Evolutionary conservation across 768 basidiomycete species (phyloP).

Genomic region (Suillus tomentosus): DNA sequence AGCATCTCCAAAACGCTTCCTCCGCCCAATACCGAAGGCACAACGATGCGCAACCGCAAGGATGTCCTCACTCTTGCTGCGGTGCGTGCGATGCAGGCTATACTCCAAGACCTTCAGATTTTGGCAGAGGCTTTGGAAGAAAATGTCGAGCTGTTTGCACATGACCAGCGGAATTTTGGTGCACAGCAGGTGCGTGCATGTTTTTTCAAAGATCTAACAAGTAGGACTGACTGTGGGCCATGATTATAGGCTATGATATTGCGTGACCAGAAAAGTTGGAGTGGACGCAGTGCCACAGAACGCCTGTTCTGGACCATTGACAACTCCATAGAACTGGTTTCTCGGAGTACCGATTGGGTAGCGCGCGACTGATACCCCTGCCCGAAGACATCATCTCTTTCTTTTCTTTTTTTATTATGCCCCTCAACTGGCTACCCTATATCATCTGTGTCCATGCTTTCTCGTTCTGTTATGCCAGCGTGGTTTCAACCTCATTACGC

Average conservation of each 20-base stretch:
- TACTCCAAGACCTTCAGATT: constrained; percentile 85
- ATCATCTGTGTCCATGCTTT: constrained; percentile 17
- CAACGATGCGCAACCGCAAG: constrained; percentile 68
- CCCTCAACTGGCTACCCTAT: constrained; percentile 8
- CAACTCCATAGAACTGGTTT: constrained; percentile 83
- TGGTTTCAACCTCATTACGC: constrained; percentile 9
- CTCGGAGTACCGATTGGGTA: constrained; percentile 86
- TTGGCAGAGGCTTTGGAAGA: constrained; percentile 88
- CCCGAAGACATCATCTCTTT: neutral
- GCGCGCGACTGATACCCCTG: constrained; percentile 54
- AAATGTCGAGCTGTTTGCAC: constrained; percentile 88
- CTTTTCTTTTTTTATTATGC: constrained; percentile 3
- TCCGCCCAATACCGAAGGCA: constrained; percentile 48
- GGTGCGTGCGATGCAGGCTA: constrained; percentile 80
- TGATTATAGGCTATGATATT: constrained; percentile 85
- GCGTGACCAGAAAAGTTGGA: constrained; percentile 96
- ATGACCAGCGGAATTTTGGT: constrained; percentile 93
- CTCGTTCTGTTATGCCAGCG: constrained; percentile 13
- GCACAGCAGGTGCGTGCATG: constrained; percentile 81
- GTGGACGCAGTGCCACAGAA: constrained; percentile 86
- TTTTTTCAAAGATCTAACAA: neutral
- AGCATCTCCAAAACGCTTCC: constrained; percentile 76
- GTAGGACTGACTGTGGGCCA: constrained; percentile 10
- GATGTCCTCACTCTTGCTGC: constrained; percentile 73
- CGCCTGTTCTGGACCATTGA: constrained; percentile 92